Conservation (phyloP, 768 basidiomycete species). For the Suillus variegatus region DNA sequence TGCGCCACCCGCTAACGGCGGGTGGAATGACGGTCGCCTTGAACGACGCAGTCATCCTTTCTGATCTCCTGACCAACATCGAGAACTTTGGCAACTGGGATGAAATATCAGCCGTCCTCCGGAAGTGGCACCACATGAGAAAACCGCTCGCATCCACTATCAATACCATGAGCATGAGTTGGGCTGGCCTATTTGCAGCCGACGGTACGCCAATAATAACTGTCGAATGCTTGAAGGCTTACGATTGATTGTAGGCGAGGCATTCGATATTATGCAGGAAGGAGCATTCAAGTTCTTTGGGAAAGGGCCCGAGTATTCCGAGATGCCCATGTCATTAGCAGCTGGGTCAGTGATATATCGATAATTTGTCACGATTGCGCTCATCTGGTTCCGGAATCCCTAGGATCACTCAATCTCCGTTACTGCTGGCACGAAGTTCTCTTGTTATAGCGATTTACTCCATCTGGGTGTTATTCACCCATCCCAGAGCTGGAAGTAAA, state of each 20-base stretch:
- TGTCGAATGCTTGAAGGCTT: not conserved
- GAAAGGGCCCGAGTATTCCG: not conserved
- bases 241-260: not conserved
- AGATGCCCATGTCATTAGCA: not conserved
- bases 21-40: slow-evolving; percentile 95
- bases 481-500: not conserved
- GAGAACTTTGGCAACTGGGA: slow-evolving; percentile 44
- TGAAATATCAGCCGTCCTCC: slow-evolving; percentile 46
- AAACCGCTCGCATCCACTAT: slow-evolving; percentile 79
- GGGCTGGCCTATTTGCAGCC: slow-evolving; percentile 89
- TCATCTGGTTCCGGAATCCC: not conserved
- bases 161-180: slow-evolving; percentile 84
- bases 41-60: slow-evolving; percentile 72
- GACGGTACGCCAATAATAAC: slow-evolving; percentile 58
- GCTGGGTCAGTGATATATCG: not conserved
- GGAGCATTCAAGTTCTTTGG: not conserved
- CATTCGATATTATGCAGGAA: not conserved
- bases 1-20: slow-evolving; percentile 94
- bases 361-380: not conserved
- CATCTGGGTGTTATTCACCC: not conserved
- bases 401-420: not conserved
- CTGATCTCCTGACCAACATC: slow-evolving; percentile 54
- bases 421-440: not conserved
- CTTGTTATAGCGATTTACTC: not conserved
- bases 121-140: slow-evolving; percentile 78